phyloP scores from a whole-genome alignment of 371 early-diverging fungal genomes.

The Mucor velutinosus region DNA sequence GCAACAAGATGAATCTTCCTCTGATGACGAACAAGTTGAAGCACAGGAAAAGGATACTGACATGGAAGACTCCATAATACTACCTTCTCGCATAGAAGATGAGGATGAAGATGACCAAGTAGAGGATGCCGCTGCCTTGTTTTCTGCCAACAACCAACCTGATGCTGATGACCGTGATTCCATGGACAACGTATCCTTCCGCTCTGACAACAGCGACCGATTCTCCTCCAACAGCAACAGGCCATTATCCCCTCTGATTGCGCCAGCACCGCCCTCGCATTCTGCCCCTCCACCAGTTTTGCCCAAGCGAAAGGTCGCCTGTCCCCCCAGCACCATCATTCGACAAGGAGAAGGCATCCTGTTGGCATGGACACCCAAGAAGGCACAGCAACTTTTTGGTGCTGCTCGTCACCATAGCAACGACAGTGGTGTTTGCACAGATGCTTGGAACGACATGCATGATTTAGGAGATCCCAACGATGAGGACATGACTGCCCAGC shows the following conservation, averaged over 20 bases:
- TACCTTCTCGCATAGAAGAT: conserved; percentile 1
- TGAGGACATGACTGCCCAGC: background rate
- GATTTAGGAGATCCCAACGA: conserved; percentile 30
- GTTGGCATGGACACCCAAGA: conserved; percentile 27
- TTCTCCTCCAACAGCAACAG: conserved; percentile 2
- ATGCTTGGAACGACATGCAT: conserved; percentile 32
- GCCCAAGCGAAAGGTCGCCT: conserved; percentile 22
- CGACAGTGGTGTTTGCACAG: conserved; percentile 17
- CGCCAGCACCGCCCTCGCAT: background rate
- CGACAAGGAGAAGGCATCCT: conserved; percentile 49
- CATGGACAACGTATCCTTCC: conserved; percentile 1
- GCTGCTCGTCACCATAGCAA: background rate
- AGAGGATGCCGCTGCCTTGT: conserved; percentile 19
- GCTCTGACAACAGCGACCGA: conserved; percentile 15
- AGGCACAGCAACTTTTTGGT: conserved; percentile 37
- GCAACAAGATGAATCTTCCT: background rate
- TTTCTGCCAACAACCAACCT: background rate
- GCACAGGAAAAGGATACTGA: conserved; percentile 11
- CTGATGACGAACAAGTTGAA: background rate
- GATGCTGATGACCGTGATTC: background rate
- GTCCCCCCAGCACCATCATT: conserved; percentile 30
- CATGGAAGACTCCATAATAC: conserved; percentile 16
- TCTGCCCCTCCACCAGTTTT: background rate
- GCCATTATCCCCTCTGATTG: background rate
- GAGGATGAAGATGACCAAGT: conserved; percentile 17